Percentiles rank a stretch among this genome's conserved stretches.
Conservation (phyloP, 140 eudicot species). For the Cichorium intybus region DNA sequence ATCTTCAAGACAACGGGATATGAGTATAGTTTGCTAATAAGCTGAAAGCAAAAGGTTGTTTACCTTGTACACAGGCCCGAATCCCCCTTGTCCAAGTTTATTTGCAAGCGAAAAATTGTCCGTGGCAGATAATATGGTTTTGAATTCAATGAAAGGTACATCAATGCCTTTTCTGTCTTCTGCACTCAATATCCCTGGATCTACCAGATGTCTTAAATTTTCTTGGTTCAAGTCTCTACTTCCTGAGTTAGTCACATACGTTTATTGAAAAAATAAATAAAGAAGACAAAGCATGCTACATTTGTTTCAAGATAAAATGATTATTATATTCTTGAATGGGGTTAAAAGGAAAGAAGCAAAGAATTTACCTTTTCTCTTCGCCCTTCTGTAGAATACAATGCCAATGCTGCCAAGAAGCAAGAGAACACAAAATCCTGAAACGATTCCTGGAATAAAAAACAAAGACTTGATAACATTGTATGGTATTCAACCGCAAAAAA, state of each 20-base stretch:
- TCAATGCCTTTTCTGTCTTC: constrained; percentile 29
- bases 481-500: too few relatives aligned
- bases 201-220: background rate
- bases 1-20: background rate
- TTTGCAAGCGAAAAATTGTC: constrained; percentile 36
- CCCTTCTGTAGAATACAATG: constrained; percentile 15
- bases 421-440: constrained; percentile 17
- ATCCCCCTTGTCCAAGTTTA: constrained; percentile 61
- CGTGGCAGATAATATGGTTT: constrained; percentile 44
- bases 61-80: constrained; percentile 66
- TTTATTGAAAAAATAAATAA: background rate
- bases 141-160: constrained; percentile 38
- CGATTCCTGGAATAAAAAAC: constrained; percentile 15
- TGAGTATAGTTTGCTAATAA: constrained; percentile 7
- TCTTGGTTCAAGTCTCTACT: background rate
- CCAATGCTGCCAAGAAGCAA: constrained; percentile 32
- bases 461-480: background rate
- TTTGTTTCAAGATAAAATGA: background rate
- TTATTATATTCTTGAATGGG: background rate
- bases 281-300: background rate
- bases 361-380: constrained; percentile 22
- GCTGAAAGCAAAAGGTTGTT: constrained; percentile 5
- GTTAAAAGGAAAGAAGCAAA: background rate
- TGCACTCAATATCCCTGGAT: constrained; percentile 18
- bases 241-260: background rate